Evolutionary conservation across 83 land plant species (phyloP), one percentile per base, ranked within the genome.

Genomic region (Diphasiastrum complanatum): DNA sequence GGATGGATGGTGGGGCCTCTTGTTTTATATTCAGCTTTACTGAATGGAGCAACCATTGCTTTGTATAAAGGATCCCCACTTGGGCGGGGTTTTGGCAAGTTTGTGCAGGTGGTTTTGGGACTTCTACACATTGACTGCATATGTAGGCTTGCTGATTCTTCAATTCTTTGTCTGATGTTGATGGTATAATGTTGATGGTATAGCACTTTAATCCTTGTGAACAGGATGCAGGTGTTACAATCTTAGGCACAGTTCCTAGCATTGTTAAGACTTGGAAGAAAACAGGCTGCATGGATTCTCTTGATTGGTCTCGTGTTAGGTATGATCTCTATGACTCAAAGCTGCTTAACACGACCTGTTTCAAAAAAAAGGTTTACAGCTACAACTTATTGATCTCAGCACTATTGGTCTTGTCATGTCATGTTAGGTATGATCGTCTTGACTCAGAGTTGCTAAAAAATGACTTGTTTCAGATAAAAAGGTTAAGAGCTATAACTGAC

Each of bases 1-100:
- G 99, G 99, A 8, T 93, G 99, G 99, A 83, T 89, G 73, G 72
- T 93, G 80, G 99, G 99, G 41, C 92, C 92, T 10, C 63, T 74
- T 62, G 0, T 84, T 30, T 18, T 93, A 0, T 93, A 68, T 60
- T 50, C 81, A 33, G 69, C 72, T 55, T 77, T 93, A 34, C 67
- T 93, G 18, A 59, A 30, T 68, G 99, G 99, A 23, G 89, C 89
- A 31, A 71, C 93, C 19, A 48, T 82, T 33, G 99, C 97, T 33
- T 76, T 93, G 14, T 93, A 79, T 75, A 81, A 93, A 68, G 99
- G 99, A 22, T 85, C 99, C 67, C 97, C 98, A 51, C 83, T 89
- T 33, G 82, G 67, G 27, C 79, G 72, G 47, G 82, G 89, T 4
- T 93, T 89, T 75, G 91, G 93, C 26, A 81, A 85, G 71, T 92